Base-by-base conservation (phyloP, 257 asterid species). In the Solanum clarkiae region DNA sequence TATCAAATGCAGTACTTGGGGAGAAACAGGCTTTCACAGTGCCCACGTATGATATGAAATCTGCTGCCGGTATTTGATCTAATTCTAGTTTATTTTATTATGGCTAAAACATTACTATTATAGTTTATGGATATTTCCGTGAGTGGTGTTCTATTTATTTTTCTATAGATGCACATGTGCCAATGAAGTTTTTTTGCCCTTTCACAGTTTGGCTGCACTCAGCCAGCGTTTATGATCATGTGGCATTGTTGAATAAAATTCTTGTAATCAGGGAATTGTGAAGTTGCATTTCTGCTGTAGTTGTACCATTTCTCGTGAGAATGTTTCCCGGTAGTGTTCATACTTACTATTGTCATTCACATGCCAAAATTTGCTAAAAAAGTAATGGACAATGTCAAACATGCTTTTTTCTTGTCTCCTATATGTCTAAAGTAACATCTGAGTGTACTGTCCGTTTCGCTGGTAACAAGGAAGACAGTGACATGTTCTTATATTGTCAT, bases 11-110 rank as follows among this genome's bases (percentile, higher is more conserved):
- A 49, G 98, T 97, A 84, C 98, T 97, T 71, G 98, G 98, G 85
- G 99, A 93, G 91, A 93, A 92, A 86, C 99, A 97, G 93, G 98
- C 99, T 57, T 95, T 97, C 91, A 94, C 99, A 24, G 99, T 97
- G 93, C 99, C 99, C 93, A 92, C 94, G 87, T 97, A 97, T 92
- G 99, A 97, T 91, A 92, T 97, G 97, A 97, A 93, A 93, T 95
- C 99, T 92, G 99, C 99, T 91, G 98, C 98, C 86, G 99, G 99
- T 95, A 96, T 95, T 91, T 92, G 85, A 90, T 93, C 97, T 91
- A 86, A 90, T 91, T 95, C 93, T 86, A n/a, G 87, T 89, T 93
- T 86, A 81, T 68, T 87, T 88, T 88, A 87, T 81, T 66, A 81
- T 84, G 70, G 84, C 70, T 69, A 84, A 85, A 87, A 60, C 88